Base-by-base conservation (phyloP, 352 stramenopile species). In the Globisporangium canariense region DNA sequence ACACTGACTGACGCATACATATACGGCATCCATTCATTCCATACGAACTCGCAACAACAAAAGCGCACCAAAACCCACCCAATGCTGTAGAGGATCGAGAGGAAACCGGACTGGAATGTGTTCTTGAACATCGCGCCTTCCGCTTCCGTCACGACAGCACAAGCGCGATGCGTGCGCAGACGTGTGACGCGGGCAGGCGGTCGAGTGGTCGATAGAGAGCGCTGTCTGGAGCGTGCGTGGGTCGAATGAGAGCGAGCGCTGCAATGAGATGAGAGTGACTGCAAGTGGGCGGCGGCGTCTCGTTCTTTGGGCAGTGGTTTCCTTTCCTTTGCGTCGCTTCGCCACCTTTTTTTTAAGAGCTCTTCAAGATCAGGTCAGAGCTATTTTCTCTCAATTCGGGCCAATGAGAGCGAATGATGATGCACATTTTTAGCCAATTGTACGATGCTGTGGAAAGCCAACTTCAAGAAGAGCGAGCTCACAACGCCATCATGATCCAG, bases 41-140 rank as follows among this genome's bases (percentile, higher is more conserved):
- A 10, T 40, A 13, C 34, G 34, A 40, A 10, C 8, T 40, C 34
- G 11, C 11, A 40, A 40, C 11, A 25, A 25, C 22, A 25, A 25
- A 25, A 25, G 22, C 22, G 22, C 22, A 25, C 22, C 22, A 10
- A 40, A 51, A 32, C 67, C 36, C 3, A 91, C 86, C 96, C 97
- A 68, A 99, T 99, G 65, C 89, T 98, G 75, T 99, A 99, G 38
- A 99, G 82, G 73, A 99, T 98, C 40, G 93, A 98, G 32, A 99
- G 81, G 77, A 99, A 99, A 38, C 97, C 97, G 64, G 90, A 98
- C 83, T 99, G 97, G 79, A 98, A 99, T 18, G 96, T 98, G 80
- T 98, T 99, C 70, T 96, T 95, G 77, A 99, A 99, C 96, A 99
- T 98, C 49, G 53, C 63, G 45, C 20, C 63, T 30, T 28, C 13